Conservation (phyloP, 306 rosid genomes). For the Arachis stenosperma region DNA sequence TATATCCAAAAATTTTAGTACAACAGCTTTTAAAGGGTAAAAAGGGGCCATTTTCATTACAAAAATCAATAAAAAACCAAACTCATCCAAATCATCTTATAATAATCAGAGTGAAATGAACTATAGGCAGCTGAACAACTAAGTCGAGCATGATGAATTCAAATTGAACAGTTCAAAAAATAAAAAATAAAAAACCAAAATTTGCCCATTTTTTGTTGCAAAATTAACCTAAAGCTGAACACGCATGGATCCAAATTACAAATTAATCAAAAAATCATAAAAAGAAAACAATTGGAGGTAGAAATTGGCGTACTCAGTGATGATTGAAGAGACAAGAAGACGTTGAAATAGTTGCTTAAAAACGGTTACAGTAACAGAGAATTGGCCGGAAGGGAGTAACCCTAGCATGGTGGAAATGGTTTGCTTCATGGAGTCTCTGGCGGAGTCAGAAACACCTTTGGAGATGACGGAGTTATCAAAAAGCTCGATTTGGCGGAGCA, state of each 20-base stretch:
- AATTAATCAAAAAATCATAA: neutral
- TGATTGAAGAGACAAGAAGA: constrained; percentile 34
- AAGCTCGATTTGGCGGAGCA: too few species aligned
- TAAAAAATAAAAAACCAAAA: too few species aligned
- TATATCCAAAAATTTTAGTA: too few species aligned
- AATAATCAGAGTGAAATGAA: too few species aligned
- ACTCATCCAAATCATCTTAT: neutral
- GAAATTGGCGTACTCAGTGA: constrained; percentile 65
- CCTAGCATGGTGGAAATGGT: constrained; percentile 97
- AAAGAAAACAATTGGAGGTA: too few species aligned
- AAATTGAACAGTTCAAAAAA: too few species aligned
- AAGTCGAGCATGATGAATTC: too few species aligned
- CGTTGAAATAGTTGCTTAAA: constrained; percentile 69
- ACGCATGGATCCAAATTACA: neutral
- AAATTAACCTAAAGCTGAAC: neutral
- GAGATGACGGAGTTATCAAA: too few species aligned
- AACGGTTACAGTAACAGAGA: constrained; percentile 70
- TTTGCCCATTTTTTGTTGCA: neutral
- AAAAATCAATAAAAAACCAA: neutral
- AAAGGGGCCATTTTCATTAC: neutral
- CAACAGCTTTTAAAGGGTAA: too few species aligned
- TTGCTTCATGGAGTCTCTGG: constrained; percentile 91
- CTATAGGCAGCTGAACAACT: too few species aligned
- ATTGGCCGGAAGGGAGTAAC: constrained; percentile 84
- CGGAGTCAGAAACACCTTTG: constrained; percentile 39